These are phyloP conservation scores for Oenanthe sinensis DNA, from an alignment of 129 eudicot species.

Conservation along the genomic window DNA sequence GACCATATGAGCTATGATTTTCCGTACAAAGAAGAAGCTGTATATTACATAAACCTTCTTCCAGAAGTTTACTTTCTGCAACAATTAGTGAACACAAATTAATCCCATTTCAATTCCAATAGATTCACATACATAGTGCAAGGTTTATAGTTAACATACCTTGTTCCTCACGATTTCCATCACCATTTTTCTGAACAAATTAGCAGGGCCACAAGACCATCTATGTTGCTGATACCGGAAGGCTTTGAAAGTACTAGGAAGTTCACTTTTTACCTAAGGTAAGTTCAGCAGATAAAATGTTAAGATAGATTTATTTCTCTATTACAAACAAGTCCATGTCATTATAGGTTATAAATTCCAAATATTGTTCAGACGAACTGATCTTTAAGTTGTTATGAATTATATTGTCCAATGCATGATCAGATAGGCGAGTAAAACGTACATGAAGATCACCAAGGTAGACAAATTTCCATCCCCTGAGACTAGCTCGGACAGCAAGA, in stretches of 20 bases:
- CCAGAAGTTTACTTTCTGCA: conserved; percentile 74
- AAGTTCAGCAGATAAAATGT: not conserved
- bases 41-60: conserved; percentile 89
- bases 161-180: conserved; percentile 77
- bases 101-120: not conserved
- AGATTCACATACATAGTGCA: not conserved
- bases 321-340: not conserved
- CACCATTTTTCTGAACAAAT: conserved; percentile 87
- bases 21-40: conserved; percentile 90
- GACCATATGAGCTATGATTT: conserved; percentile 91
- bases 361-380: not conserved
- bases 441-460: conserved; percentile 94
- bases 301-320: not conserved
- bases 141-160: conserved; percentile 24
- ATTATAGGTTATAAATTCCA: not conserved
- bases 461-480: conserved; percentile 85
- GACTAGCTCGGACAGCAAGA: conserved; percentile 93
- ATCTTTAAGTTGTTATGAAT: not conserved
- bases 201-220: conserved; percentile 99
- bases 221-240: conserved; percentile 95
- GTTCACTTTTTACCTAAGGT: conserved; percentile 81
- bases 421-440: not conserved
- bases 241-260: conserved; percentile 96
- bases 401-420: not conserved
- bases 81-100: not conserved